Base-by-base conservation (phyloP, 331 rosid species). In the Saraca asoca region DNA sequence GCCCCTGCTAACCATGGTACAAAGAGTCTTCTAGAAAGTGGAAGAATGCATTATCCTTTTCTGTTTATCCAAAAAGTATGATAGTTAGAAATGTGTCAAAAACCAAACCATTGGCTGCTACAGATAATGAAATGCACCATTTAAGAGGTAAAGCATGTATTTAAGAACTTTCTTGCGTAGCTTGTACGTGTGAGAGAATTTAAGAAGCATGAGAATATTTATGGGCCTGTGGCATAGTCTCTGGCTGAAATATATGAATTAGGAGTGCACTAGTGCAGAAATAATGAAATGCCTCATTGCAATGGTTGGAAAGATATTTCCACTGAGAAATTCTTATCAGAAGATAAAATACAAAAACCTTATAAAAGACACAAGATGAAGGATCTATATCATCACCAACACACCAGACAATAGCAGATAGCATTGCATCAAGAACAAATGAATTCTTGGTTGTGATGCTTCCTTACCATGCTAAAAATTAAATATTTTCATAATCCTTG, bases 1-100 rank as follows among this genome's bases (percentile, higher is more conserved):
- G 72, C 66, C 56, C 82, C 88, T 13, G 74, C 88, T 78, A 93
- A 68, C 98, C 98, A 93, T 12, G 94, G 95, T 69, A 89, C 62
- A 73, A 90, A 85, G 59, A 86, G 91, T 83, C 98, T 84, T 75
- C 87, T 84, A 72, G 98, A 97, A 84, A 93, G 78, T 13, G 84
- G 76, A 68, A 93, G 85, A 54, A 33, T 73, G 64, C 85, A n/a
- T n/a, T n/a, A 81, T 69, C 81, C 79, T 82, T 87, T 81, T 77
- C 98, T 93, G 95, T 51, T 63, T 12, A 18, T 46, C 44, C 41
- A 37, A 37, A 5, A 37, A n/a, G n/a, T n/a, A n/a, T n/a, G n/a
- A n/a, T n/a, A n/a, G n/a, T n/a, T n/a, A n/a, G n/a, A n/a, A n/a
- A n/a, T n/a, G n/a, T n/a, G n/a, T n/a, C n/a, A n/a, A n/a, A n/a